These are phyloP conservation scores for Musa troglodytarum DNA, from an alignment of 176 grass and related monocot species.

Conservation along the genomic window DNA sequence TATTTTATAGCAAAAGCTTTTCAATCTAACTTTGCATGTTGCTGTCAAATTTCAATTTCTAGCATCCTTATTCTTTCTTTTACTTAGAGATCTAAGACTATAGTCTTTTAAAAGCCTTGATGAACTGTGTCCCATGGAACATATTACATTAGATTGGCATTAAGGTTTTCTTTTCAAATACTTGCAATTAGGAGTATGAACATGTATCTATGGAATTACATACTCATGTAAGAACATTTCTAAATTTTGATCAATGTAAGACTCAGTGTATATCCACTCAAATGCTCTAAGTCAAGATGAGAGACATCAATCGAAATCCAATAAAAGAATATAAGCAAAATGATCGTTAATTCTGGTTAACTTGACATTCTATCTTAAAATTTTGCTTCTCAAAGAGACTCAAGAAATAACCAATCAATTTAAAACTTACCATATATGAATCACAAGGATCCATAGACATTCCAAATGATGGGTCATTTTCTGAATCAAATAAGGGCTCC, in stretches of 20 bases:
- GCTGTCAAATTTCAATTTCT: no score
- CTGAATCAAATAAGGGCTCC: slow-evolving; percentile 65
- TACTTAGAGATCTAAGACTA: no score
- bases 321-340: not conserved
- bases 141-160: no score
- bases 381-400: not conserved
- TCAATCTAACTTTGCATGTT: no score
- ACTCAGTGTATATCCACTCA: not conserved
- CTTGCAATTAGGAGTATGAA: not conserved
- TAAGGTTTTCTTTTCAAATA: no score
- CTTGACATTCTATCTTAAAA: not conserved
- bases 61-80: no score
- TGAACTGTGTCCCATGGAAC: not conserved
- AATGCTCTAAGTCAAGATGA: not conserved
- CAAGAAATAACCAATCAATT: not conserved
- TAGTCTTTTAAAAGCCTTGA: not conserved
- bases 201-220: not conserved
- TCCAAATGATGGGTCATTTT: slow-evolving; percentile 27
- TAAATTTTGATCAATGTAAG: not conserved
- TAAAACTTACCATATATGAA: slow-evolving; percentile 51
- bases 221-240: not conserved
- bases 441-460: slow-evolving; percentile 36
- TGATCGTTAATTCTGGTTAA: not conserved
- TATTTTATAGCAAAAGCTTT: no score
- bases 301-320: not conserved